Base-by-base conservation (phyloP, 352 stramenopile genomes). In the Pythium vanterpoolii region DNA sequence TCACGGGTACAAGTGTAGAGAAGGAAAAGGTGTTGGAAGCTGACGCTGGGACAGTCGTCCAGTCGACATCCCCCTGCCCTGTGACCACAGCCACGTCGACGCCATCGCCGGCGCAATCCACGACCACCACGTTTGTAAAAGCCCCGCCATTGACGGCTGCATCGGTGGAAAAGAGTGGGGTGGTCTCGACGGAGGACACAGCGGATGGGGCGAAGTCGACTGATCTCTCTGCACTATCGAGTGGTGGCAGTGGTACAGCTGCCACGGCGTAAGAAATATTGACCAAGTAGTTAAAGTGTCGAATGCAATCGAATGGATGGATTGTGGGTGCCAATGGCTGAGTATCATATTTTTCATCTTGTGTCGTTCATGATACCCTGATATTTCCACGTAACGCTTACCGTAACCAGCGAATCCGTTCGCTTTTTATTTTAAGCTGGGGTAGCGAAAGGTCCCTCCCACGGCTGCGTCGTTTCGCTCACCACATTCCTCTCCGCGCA, bases 71-170 rank as follows among this genome's bases (percentile, higher is more conserved):
- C 3, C 51, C 59, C 14, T 49, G 42, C 1, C 49, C 49, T 16
- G 31, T 34, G 4, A 43, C 59, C 0, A 44, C 33, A 14, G 44
- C 49, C 9, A 54, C 16, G 5, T 54, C 52, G n/a, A 56, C 57
- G 21, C 26, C 57, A 4, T 58, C 47, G 18, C 43, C 57, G 10
- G 52, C 51, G 5, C 30, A 66, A 44, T 56, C 59, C 7, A 44
- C 44, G 7, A 51, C 50, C 8, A 56, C 52, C 2, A 40, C 45
- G 24, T 56, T 60, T 24, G 26, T 30, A 5, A 24, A 51, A 11
- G 19, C 34, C 3, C 1, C 28, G 4, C 10, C 11, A 14, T 19
- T 8, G 18, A 16, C 34, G n/a, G 31, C 14, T 7, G 31, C n/a
- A 1, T 18, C 21, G 11, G 40, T 27, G 9, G n/a, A 46, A 3